Evolutionary conservation across 1,139 yeast species (phyloP).

Genomic region (Pichia inconspicua): DNA sequence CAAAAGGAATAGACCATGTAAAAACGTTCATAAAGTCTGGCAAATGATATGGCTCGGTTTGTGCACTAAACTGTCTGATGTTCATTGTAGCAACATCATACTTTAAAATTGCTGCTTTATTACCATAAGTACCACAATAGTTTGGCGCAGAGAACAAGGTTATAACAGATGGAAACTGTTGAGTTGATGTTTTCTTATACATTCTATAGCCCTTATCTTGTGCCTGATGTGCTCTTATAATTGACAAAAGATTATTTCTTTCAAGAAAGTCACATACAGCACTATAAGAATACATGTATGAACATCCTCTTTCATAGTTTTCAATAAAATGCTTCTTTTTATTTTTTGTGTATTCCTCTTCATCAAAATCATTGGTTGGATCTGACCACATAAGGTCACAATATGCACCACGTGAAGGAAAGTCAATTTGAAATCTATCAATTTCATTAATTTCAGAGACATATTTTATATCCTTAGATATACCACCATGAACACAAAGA

Average conservation of each 20-base stretch:
- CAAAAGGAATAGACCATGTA: slow-evolving; percentile 96
- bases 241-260: slow-evolving; percentile 68
- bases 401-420: slow-evolving; percentile 86
- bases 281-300: slow-evolving; percentile 78
- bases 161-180: slow-evolving; percentile 88
- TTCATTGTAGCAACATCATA: slow-evolving; percentile 92
- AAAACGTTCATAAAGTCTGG: slow-evolving; percentile 97
- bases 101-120: slow-evolving; percentile 90
- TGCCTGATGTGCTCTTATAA: slow-evolving; percentile 95
- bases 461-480: slow-evolving; percentile 73
- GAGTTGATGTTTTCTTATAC: slow-evolving; percentile 77
- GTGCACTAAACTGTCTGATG: slow-evolving; percentile 85
- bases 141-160: slow-evolving; percentile 96
- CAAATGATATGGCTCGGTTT: slow-evolving; percentile 95
- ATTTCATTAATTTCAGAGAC: slow-evolving; percentile 63
- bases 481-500: slow-evolving; percentile 96
- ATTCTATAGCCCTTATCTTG: slow-evolving; percentile 96
- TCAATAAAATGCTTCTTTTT: slow-evolving; percentile 36
- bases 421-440: slow-evolving; percentile 80
- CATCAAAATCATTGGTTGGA: slow-evolving; percentile 82
- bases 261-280: slow-evolving; percentile 81
- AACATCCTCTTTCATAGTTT: slow-evolving; percentile 86
- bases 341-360: slow-evolving; percentile 40
- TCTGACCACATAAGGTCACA: slow-evolving; percentile 97
- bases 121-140: slow-evolving; percentile 85